Evolutionary conservation across 345 rosid species (phyloP), one percentile per base, ranked within the genome.

Genomic region (Excoecaria agallocha): DNA sequence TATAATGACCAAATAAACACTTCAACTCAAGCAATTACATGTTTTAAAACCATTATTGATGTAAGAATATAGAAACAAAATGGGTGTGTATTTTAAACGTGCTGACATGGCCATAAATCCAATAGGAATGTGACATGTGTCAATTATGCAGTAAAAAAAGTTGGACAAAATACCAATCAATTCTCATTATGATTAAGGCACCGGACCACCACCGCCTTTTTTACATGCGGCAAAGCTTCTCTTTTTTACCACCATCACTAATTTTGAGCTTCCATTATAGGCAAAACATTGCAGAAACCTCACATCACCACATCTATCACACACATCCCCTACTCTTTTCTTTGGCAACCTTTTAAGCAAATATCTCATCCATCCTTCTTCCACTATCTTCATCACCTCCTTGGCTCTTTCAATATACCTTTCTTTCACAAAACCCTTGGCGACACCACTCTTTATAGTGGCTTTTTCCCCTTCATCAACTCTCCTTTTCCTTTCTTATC

Each of bases 161-260:
- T 61, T 66, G 84, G 97, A 74, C 98, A 94, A 64, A 87, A 83
- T 11, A 87, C 86, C 76, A 94, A 48, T 1, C 98, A 97, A 60
- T 94, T 94, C 86, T 92, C 98, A 80, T 92, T 91, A 76, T 97
- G 92, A 66, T 78, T 83, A 12, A 84, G 76, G 69, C 97, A 92
- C 71, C 92, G 83, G 8, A 74, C 79, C 83, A 87, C 74, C 84
- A 81, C 80, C 54, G 81, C 1, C 80, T 80, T 6, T 76, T 85
- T 59, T 77, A 9, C 5, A 43, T 51, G 78, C 25, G 43, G 60
- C 69, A n/a, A n/a, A n/a, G 43, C 19, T 0, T 6, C 8, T 9
- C 30, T 70, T 63, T 63, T 79, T 74, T 7, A 74, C 80, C 80
- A 84, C 86, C 45, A 81, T 87, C 75, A 89, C 89, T 73, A 89